Conservation (phyloP, 2,329 filamentous ascomycete genomes). For the Ophiostoma ips region DNA sequence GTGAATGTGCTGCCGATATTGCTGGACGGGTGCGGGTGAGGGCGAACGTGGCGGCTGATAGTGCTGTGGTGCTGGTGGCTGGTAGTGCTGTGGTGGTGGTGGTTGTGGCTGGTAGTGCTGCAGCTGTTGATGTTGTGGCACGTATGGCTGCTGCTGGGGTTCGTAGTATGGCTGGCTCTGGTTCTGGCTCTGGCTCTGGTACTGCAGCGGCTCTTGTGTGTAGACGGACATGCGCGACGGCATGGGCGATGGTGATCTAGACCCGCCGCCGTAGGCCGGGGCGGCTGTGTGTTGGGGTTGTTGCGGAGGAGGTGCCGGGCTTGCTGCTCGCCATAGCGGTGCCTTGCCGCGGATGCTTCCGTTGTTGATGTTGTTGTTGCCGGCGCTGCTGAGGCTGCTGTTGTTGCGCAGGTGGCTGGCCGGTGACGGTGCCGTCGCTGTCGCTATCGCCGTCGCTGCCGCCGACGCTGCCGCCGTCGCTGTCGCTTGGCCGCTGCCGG, state of each 20-base stretch:
- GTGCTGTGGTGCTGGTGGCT: slow-evolving; percentile 2
- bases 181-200: neutral
- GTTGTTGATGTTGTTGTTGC: slow-evolving; percentile 8
- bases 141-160: slow-evolving; percentile 12
- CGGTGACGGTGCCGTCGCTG: neutral
- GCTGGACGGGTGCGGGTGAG: neutral
- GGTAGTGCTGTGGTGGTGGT: slow-evolving; percentile 6
- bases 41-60: slow-evolving; percentile 7
- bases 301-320: slow-evolving; percentile 7
- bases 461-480: neutral
- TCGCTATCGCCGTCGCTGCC: too few relatives aligned
- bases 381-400: slow-evolving; percentile 10
- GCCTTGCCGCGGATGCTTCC: slow-evolving; percentile 5
- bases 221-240: slow-evolving; percentile 15
- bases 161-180: slow-evolving; percentile 5
- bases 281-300: slow-evolving; percentile 2
- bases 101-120: slow-evolving; percentile 2
- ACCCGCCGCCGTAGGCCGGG: neutral
- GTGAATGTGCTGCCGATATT: slow-evolving; percentile 1
- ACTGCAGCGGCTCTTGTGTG: neutral
- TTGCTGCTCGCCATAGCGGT: neutral
- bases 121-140: slow-evolving; percentile 3
- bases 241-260: slow-evolving; percentile 23
- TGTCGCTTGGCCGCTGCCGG: neutral
- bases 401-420: neutral